phyloP scores from a whole-genome alignment of 371 early-diverging fungal genomes.

The Zancudomyces culisetae region DNA sequence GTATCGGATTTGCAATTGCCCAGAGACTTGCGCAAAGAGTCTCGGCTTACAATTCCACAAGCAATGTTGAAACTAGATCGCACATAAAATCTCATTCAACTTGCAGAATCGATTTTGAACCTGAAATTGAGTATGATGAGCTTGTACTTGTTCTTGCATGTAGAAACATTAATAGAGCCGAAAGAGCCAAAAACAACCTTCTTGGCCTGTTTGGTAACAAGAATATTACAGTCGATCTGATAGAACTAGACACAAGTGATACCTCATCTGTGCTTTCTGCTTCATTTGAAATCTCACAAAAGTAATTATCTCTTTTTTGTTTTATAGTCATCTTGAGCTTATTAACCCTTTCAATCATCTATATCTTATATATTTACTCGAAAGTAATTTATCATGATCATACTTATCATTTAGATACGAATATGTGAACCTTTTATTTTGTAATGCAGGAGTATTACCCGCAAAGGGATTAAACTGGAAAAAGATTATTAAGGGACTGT shows the following conservation, averaged over 20 bases:
- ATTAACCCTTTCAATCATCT: too few species aligned
- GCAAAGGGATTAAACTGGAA: conserved; percentile 30
- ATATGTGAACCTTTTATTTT: conserved; percentile 27
- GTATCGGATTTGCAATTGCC: conserved; percentile 56
- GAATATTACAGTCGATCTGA: conserved; percentile 11
- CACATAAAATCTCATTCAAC: background rate
- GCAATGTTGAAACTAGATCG: background rate
- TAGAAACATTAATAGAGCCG: conserved; percentile 39
- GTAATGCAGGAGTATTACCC: conserved; percentile 66
- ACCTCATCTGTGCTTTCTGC: conserved; percentile 25
- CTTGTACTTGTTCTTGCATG: conserved; percentile 51
- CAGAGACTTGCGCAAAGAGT: conserved; percentile 27
- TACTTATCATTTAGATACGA: background rate
- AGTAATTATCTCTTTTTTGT: too few species aligned
- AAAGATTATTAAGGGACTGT: conserved; percentile 23
- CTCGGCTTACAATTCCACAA: background rate
- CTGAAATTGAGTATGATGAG: conserved; percentile 11
- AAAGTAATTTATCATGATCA: background rate
- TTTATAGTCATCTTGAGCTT: too few species aligned
- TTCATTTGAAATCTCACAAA: conserved; percentile 6
- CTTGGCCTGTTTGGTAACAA: conserved; percentile 21
- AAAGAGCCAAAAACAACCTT: conserved; percentile 31
- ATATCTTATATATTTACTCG: conserved; percentile 27
- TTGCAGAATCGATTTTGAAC: background rate
- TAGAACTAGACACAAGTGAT: conserved; percentile 34